Evolutionary conservation across 2,329 filamentous ascomycete genomes (phyloP).

Genomic region (Penicillium sp.): DNA sequence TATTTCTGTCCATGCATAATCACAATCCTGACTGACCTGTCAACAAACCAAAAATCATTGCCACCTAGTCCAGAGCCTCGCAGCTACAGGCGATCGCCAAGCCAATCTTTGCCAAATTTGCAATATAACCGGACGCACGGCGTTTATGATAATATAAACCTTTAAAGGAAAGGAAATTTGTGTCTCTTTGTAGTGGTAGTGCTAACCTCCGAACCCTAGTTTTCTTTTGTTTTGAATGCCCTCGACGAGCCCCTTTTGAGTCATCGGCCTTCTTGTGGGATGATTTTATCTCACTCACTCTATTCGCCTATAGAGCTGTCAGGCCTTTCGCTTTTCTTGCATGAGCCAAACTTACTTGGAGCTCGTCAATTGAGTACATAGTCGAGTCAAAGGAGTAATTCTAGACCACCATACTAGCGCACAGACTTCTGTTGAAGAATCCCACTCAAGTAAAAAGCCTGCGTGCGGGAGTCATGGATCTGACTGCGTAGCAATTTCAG

Average conservation of each 20-base stretch:
- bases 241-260: not conserved
- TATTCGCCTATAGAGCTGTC: not conserved
- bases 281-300: not conserved
- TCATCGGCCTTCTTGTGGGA: not conserved
- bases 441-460: no score
- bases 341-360: not conserved
- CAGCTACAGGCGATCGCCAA: not conserved
- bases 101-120: not conserved
- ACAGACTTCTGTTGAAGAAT: no score
- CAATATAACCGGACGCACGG: not conserved
- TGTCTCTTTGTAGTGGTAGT: not conserved
- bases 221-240: not conserved
- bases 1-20: conserved; percentile 2
- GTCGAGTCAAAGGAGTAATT: not conserved
- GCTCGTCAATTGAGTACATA: not conserved
- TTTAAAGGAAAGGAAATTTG: not conserved
- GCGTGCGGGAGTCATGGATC: no score
- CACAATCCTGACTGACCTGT: not conserved
- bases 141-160: not conserved
- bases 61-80: not conserved
- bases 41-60: not conserved
- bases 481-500: no score
- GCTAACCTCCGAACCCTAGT: not conserved
- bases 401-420: not conserved
- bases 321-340: not conserved